Conservation (phyloP, 1,284 basidiomycete species). For the Marasmius oreades region DNA sequence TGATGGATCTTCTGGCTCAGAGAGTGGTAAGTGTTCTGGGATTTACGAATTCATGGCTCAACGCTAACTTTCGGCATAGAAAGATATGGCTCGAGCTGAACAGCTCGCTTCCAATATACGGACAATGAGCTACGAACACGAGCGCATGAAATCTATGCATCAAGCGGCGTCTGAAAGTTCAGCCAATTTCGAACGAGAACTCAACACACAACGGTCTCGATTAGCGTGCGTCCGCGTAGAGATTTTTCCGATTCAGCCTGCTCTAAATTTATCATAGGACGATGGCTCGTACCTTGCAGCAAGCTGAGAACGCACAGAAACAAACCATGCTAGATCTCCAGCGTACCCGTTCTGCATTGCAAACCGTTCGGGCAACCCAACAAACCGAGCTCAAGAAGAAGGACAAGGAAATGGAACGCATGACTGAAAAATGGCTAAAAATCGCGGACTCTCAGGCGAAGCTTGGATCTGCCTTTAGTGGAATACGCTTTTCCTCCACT, state of each 20-base stretch:
- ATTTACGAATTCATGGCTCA: neutral
- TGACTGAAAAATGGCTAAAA: slow-evolving; percentile 75
- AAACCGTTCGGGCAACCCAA: slow-evolving; percentile 62
- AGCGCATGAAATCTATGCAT: slow-evolving; percentile 68
- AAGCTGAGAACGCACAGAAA: slow-evolving; percentile 63
- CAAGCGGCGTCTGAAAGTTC: slow-evolving; percentile 50
- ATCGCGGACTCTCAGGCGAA: slow-evolving; percentile 65
- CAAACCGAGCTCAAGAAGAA: slow-evolving; percentile 76
- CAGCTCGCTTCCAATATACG: slow-evolving; percentile 71
- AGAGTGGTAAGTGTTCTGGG: slow-evolving; percentile 58
- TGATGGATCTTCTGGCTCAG: slow-evolving; percentile 77
- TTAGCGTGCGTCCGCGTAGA: slow-evolving; percentile 46
- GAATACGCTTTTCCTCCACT: slow-evolving; percentile 35
- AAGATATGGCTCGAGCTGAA: slow-evolving; percentile 80
- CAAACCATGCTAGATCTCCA: slow-evolving; percentile 65
- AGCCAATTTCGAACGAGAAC: slow-evolving; percentile 72
- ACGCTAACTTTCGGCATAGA: slow-evolving; percentile 36
- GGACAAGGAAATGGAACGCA: slow-evolving; percentile 78
- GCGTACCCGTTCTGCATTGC: slow-evolving; percentile 58
- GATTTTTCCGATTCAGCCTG: neutral
- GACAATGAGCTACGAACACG: slow-evolving; percentile 80
- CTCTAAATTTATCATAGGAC: slow-evolving; percentile 34
- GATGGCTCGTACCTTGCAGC: slow-evolving; percentile 49
- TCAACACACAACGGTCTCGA: slow-evolving; percentile 67
- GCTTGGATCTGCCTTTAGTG: slow-evolving; percentile 39